phyloP scores from a whole-genome alignment of 768 basidiomycete genomes.

The Tylopilus sp. region DNA sequence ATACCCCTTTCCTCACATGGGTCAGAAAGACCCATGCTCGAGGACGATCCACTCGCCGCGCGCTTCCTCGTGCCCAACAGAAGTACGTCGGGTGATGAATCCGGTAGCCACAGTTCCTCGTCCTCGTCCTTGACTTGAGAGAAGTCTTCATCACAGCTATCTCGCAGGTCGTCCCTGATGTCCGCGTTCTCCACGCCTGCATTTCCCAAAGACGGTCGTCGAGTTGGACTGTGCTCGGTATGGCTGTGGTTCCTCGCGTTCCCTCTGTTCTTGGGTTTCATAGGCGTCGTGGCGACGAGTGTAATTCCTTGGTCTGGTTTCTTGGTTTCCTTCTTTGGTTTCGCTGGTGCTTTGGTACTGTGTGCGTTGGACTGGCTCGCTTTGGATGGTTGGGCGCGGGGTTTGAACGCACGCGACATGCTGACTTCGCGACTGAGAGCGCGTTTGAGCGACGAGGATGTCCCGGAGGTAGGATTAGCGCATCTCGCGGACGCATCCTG shows the following conservation, averaged over 20 bases:
- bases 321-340: conserved; percentile 8
- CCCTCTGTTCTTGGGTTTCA: conserved; percentile 31
- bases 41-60: conserved; percentile 23
- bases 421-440: conserved; percentile 68
- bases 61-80: conserved; percentile 30
- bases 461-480: conserved; percentile 30
- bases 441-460: conserved; percentile 44
- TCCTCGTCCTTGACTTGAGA: conserved; percentile 22
- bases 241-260: conserved; percentile 4
- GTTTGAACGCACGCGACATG: conserved; percentile 72
- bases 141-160: conserved; percentile 6
- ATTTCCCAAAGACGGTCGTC: conserved; percentile 5
- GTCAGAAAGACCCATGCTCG: conserved; percentile 22
- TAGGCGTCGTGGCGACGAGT: conserved; percentile 57
- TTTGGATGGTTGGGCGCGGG: conserved; percentile 24
- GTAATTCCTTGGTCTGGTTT: conserved; percentile 22
- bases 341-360: conserved; percentile 14
- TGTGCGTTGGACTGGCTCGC: conserved; percentile 12
- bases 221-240: conserved; percentile 6
- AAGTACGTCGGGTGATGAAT: conserved; percentile 41
- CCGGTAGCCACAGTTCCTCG: conserved; percentile 40
- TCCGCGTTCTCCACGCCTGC: neutral
- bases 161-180: neutral
- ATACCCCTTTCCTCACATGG: conserved; percentile 4
- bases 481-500: conserved; percentile 50